A percentile compares a stretch with the other conserved stretches of the same genome.
Evolutionary conservation across 306 rosid genomes (phyloP).

Genomic region (Betula pendula): DNA sequence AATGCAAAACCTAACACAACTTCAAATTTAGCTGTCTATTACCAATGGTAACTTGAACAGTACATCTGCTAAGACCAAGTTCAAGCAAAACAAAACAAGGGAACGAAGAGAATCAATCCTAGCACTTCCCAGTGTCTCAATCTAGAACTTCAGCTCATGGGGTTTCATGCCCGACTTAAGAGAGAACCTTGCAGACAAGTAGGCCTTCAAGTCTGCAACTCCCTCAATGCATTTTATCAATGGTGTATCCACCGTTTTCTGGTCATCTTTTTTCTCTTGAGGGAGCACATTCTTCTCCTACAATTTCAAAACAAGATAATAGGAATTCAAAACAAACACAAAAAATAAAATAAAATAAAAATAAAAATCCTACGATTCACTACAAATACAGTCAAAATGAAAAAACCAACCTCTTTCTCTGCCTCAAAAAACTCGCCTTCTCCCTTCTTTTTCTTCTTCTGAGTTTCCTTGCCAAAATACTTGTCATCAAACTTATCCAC

Average conservation of each 20-base stretch:
- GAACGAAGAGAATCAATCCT: background rate
- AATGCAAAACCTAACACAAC: background rate
- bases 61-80: constrained; percentile 19
- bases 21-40: constrained; percentile 8
- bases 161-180: constrained; percentile 77
- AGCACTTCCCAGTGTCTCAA: background rate
- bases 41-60: background rate
- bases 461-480: constrained; percentile 53
- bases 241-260: constrained; percentile 58
- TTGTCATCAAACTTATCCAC: constrained; percentile 56
- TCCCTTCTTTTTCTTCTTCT: constrained; percentile 55
- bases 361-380: background rate
- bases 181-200: constrained; percentile 76
- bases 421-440: constrained; percentile 65
- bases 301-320: background rate
- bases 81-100: constrained; percentile 12
- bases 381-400: background rate
- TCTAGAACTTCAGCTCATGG: constrained; percentile 68
- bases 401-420: constrained; percentile 55
- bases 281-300: constrained; percentile 73
- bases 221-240: constrained; percentile 61
- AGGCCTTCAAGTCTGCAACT: constrained; percentile 72
- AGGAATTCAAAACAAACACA: background rate
- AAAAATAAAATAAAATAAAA: background rate
- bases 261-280: constrained; percentile 77